Percentiles rank a stretch among this genome's conserved stretches.
phyloP scores from a whole-genome alignment of 139 green algal genomes.

The Coccomyxa sp. region DNA sequence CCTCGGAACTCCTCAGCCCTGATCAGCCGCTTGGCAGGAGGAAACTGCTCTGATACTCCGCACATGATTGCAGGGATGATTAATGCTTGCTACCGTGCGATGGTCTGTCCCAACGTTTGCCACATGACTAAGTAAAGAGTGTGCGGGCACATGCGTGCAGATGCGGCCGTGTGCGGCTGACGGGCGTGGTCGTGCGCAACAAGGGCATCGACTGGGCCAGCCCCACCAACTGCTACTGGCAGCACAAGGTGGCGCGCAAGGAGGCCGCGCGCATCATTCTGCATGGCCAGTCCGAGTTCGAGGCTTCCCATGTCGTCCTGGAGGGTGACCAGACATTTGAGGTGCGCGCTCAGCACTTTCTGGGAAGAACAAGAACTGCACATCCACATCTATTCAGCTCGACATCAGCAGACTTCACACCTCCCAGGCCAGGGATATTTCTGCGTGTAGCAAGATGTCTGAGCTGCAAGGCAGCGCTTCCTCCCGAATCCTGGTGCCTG shows the following conservation, averaged over 20 bases:
- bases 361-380: not conserved
- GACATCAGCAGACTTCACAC: no score
- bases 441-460: no score
- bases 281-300: slow-evolving; percentile 84
- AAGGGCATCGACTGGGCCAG: slow-evolving; percentile 77
- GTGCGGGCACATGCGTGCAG: slow-evolving; percentile 1
- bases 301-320: slow-evolving; percentile 61
- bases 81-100: not conserved
- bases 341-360: slow-evolving; percentile 1
- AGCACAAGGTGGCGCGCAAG: slow-evolving; percentile 60
- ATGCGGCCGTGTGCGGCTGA: slow-evolving; percentile 68
- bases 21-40: no score
- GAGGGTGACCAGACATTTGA: slow-evolving; percentile 58
- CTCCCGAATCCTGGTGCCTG: no score
- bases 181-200: slow-evolving; percentile 81
- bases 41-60: not conserved
- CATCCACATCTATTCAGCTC: no score
- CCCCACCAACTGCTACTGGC: slow-evolving; percentile 76
- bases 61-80: not conserved
- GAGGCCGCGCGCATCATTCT: slow-evolving; percentile 73
- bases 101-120: not conserved
- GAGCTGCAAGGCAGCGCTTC: no score
- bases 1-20: no score
- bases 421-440: no score
- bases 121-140: not conserved